Base-by-base conservation (phyloP, 1,139 yeast genomes). In the Saccharomyces hybrid region DNA sequence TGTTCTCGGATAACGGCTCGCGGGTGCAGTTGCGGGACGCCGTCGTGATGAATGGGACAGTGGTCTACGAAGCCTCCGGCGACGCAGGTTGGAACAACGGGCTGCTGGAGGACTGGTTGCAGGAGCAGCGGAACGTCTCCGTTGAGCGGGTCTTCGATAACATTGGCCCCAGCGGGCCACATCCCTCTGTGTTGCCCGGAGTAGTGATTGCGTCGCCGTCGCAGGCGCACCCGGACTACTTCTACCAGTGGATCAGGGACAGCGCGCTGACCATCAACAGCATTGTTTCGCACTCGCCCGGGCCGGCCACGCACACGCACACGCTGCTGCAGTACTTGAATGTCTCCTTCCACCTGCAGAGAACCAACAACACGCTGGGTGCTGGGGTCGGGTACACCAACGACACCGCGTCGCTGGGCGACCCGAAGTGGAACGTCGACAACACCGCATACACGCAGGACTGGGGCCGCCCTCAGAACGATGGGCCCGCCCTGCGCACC, bases 391-490 rank as follows among this genome's bases (percentile, higher is more conserved):
- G 9, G 7, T 32, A 48, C 56, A 27, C 75, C 54, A 52, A 60
- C 19, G 52, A 52, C 7, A 67, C 73, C 47, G 90, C 89, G 2
- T 75, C 50, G 38, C 50, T 91, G 42, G 98, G 97, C 1, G 98
- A 91, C 67, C 98, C 98, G 3, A 91, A 91, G 68, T 90, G 86
- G 64, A 69, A 78, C 66, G 82, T 83, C 2, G 79, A 88, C 66
- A 84, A 86, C 31, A 65, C 80, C 0, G 75, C 86, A 0, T 91
- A 85, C 63, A 68, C 72, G 16, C 82, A 75, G 2, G 68, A 74
- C 47, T 93, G 98, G 99, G 98, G 98, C 1, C 77, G 99, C 62
- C 99, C 99, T 0, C 99, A 93, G 71, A 79, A 89, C 58, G 99
- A 93, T 69, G 98, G 98, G 0, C 97, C 98, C 0, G 95, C 95